Percentiles rank a stretch among this genome's conserved stretches.
These are phyloP conservation scores for Circinella minor DNA, from an alignment of 371 early-diverging fungal genomes.

Conservation along the genomic window DNA sequence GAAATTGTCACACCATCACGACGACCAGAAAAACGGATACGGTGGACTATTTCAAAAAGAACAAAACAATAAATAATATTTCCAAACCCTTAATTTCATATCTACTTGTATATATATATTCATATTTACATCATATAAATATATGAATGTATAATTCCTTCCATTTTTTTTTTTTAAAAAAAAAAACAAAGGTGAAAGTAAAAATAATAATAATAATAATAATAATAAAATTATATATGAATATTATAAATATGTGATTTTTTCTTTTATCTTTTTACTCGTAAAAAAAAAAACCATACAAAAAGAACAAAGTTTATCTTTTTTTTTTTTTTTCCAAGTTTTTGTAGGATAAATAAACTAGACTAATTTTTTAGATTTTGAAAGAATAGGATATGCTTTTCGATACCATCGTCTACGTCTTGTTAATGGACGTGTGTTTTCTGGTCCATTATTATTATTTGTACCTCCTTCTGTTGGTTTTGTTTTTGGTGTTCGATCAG, in stretches of 20 bases:
- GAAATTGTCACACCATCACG: background rate
- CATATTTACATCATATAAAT: too few relatives aligned
- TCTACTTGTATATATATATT: too few relatives aligned
- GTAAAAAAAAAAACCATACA: too few relatives aligned
- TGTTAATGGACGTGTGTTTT: slow-evolving; percentile 23
- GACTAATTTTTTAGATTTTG: slow-evolving; percentile 13
- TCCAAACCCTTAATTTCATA: too few relatives aligned
- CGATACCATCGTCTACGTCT: slow-evolving; percentile 32
- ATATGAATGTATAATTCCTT: too few relatives aligned
- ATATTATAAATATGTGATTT: too few relatives aligned
- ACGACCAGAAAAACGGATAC: background rate
- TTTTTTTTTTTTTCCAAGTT: background rate
- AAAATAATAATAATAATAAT: too few relatives aligned
- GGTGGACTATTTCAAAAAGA: background rate
- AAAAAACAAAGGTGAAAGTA: too few relatives aligned
- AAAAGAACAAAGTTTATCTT: background rate
- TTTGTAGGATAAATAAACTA: background rate
- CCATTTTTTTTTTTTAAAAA: too few relatives aligned
- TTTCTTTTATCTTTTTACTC: too few relatives aligned
- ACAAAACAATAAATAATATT: background rate
- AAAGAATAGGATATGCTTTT: slow-evolving; percentile 19
- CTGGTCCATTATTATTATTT: slow-evolving; percentile 1
- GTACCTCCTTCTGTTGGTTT: background rate
- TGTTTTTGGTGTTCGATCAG: slow-evolving; percentile 10
- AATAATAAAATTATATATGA: too few relatives aligned